A percentile compares a stretch with the other conserved stretches of the same genome.
Conservation (phyloP, 768 basidiomycete species). For the Gymnopilus dilepis region DNA sequence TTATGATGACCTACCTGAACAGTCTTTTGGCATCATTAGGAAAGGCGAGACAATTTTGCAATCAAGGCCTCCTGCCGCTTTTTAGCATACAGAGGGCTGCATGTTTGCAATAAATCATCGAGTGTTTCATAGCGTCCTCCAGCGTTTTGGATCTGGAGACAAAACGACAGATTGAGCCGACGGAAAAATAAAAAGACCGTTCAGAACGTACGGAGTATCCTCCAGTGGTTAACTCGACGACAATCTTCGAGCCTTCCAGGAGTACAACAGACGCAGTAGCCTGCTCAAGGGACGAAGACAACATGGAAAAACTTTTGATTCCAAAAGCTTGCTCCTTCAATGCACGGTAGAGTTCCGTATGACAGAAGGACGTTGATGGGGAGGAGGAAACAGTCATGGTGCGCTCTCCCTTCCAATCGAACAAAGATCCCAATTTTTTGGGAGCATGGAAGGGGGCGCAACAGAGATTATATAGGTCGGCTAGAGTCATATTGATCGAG, state of each 20-base stretch:
- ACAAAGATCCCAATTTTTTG: conserved; percentile 21
- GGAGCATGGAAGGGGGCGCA: conserved; percentile 24
- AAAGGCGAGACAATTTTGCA: conserved; percentile 51
- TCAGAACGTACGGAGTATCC: conserved; percentile 58
- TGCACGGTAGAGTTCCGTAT: conserved; percentile 56
- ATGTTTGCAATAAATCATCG: conserved; percentile 58
- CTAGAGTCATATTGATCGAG: conserved; percentile 30
- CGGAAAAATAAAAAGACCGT: conserved; percentile 1
- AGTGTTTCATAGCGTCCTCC: conserved; percentile 55
- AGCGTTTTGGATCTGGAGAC: conserved; percentile 12
- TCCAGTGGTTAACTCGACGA: conserved; percentile 51
- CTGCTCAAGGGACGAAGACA: conserved; percentile 44
- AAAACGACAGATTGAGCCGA: conserved; percentile 12
- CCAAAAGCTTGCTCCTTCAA: conserved; percentile 66
- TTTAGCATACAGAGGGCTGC: conserved; percentile 58
- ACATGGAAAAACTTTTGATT: conserved; percentile 51
- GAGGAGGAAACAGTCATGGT: conserved; percentile 22
- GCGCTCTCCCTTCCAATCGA: conserved; percentile 14
- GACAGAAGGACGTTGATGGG: conserved; percentile 40
- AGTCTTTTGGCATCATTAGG: conserved; percentile 20
- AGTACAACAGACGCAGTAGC: conserved; percentile 59
- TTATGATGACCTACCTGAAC: background rate
- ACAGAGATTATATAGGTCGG: conserved; percentile 33
- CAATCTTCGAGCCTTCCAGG: conserved; percentile 57
- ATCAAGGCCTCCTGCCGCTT: conserved; percentile 53